These are phyloP conservation scores for Phytopythium montanum DNA, from an alignment of 352 stramenopile species.

Conservation along the genomic window DNA sequence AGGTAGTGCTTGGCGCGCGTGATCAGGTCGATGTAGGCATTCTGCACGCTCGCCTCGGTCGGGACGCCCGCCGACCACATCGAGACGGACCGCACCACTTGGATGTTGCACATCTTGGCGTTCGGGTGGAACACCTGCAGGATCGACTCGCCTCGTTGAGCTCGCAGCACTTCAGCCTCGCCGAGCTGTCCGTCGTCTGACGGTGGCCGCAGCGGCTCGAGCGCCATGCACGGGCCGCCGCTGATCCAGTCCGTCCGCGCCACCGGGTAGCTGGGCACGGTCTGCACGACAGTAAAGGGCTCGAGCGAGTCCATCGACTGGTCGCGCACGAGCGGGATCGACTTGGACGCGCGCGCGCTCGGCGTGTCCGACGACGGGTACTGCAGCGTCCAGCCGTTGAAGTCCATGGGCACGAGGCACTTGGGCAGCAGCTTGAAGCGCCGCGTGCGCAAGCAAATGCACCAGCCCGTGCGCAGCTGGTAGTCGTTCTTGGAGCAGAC, in stretches of 20 bases:
- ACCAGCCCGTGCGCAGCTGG: slow-evolving; percentile 82
- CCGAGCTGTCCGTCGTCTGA: slow-evolving; percentile 22
- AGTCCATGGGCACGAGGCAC: slow-evolving; percentile 84
- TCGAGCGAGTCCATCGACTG: slow-evolving; percentile 50
- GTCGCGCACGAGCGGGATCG: slow-evolving; percentile 48
- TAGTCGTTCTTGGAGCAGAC: slow-evolving; percentile 88
- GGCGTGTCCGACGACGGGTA: slow-evolving; percentile 65
- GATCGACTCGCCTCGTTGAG: slow-evolving; percentile 60
- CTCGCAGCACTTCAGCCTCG: slow-evolving; percentile 51
- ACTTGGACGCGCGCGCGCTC: slow-evolving; percentile 21
- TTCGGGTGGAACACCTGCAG: slow-evolving; percentile 68
- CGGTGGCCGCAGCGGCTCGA: slow-evolving; percentile 24
- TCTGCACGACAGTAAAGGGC: slow-evolving; percentile 49
- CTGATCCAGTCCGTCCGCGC: slow-evolving; percentile 8
- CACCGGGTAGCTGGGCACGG: slow-evolving; percentile 25
- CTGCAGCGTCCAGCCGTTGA: slow-evolving; percentile 74
- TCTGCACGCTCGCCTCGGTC: slow-evolving; percentile 80
- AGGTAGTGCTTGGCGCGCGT: slow-evolving; percentile 77
- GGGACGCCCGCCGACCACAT: slow-evolving; percentile 85
- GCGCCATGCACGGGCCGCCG: slow-evolving; percentile 20
- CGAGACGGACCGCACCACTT: slow-evolving; percentile 81
- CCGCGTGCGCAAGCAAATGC: slow-evolving; percentile 79
- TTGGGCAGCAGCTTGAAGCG: slow-evolving; percentile 85
- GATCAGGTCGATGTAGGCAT: slow-evolving; percentile 84
- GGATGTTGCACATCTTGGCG: slow-evolving; percentile 71